Evolutionary conservation across 495 filamentous ascomycete species (phyloP), one percentile per base, ranked within the genome.

Genomic region (Diplogelasinospora grovesii): DNA sequence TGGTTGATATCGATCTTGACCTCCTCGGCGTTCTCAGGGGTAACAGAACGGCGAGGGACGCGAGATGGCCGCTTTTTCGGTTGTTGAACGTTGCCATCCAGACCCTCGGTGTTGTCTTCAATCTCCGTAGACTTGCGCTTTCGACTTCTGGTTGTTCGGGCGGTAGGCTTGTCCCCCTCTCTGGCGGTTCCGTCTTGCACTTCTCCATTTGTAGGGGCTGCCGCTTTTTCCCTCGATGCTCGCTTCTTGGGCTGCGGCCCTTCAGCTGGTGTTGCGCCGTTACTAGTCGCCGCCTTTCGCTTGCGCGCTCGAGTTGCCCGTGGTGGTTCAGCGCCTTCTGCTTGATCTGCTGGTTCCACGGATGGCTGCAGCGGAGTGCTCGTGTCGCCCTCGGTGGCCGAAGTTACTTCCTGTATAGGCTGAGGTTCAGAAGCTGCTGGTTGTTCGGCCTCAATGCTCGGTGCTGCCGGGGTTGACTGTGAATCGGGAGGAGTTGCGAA

Each of bases 1-100:
- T 74, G 71, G 4, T 70, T 70, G 5, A 78, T 72, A 44, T 83
- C 76, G 28, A 96, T 84, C 33, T 81, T 70, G 22, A 80, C 69
- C 7, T 65, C 54, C 57, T 95, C 89, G 1, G 85, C 82, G 50
- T 82, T 81, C 46, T 88, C 85, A 1, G 87, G 88, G 1, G 86
- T 93, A 7, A 66, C 58, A n/a, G n/a, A n/a, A n/a, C n/a, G n/a
- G n/a, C n/a, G n/a, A n/a, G n/a, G n/a, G n/a, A n/a, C 49, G 78
- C 69, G 45, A 28, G 20, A 50, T 39, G 11, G 35, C 14, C 5
- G 43, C 39, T 28, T 36, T 31, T 35, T 29, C 36, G 13, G 42
- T 53, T 36, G 54, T 35, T 53, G 52, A 5, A 48, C 46, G 18
- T 41, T 43, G 11, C 38, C 15, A 9, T 30, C 42, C 14, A 54